A percentile compares a stretch with the other conserved stretches of the same genome.
Evolutionary conservation across 1,284 basidiomycete species (phyloP).

Genomic region (Moesziomyces parantarcticus): DNA sequence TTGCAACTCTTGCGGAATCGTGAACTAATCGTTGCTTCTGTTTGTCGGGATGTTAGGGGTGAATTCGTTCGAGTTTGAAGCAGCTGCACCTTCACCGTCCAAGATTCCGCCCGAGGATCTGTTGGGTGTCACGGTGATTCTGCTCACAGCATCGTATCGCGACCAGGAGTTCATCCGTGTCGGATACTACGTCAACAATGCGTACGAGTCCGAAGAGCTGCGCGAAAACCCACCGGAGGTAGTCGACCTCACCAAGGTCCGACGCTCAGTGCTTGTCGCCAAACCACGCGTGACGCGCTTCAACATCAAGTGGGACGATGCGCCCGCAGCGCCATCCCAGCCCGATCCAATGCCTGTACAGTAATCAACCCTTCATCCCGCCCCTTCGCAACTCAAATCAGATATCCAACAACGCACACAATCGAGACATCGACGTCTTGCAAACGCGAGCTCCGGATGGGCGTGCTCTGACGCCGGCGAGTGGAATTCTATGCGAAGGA

Average conservation of each 20-base stretch:
- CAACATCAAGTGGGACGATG: constrained; percentile 69
- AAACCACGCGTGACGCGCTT: constrained; percentile 92
- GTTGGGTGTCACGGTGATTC: constrained; percentile 88
- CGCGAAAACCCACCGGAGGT: constrained; percentile 64
- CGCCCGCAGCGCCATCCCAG: constrained; percentile 4
- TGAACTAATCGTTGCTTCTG: neutral
- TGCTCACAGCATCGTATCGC: constrained; percentile 84
- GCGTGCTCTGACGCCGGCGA: too few species aligned
- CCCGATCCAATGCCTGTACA: constrained; percentile 1
- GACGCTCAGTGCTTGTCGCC: constrained; percentile 84
- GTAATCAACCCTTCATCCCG: neutral
- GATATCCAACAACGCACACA: too few species aligned
- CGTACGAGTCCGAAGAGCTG: constrained; percentile 89
- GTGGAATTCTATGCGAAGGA: neutral
- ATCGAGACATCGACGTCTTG: too few species aligned
- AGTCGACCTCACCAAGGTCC: constrained; percentile 71
- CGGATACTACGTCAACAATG: constrained; percentile 99
- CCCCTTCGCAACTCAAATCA: too few species aligned
- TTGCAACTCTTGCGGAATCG: neutral
- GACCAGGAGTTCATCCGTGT: constrained; percentile 98
- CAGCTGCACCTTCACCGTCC: constrained; percentile 70
- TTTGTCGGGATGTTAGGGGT: constrained; percentile 69
- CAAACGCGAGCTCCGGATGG: too few species aligned
- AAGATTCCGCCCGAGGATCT: constrained; percentile 85
- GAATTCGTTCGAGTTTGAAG: constrained; percentile 95